A percentile compares a stretch with the other conserved stretches of the same genome.
These are phyloP conservation scores for Tagetes patula DNA, from an alignment of 129 eudicot species.

Conservation along the genomic window DNA sequence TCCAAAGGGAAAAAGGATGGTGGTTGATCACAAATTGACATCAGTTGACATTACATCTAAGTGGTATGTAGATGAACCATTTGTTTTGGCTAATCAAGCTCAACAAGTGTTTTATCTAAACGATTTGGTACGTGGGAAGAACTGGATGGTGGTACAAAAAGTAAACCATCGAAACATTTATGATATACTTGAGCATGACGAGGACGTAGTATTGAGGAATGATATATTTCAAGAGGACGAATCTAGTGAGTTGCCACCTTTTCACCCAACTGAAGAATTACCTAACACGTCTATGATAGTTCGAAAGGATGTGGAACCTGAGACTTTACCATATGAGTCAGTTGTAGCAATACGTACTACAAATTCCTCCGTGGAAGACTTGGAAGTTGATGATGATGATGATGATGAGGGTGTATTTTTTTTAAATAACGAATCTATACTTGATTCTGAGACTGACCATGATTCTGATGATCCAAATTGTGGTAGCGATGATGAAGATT, in stretches of 20 bases:
- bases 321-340: conserved; percentile 3
- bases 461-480: neutral
- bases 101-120: too few species aligned
- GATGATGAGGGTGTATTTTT: neutral
- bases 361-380: conserved; percentile 2
- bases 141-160: too few species aligned
- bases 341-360: neutral
- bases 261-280: conserved; percentile 16
- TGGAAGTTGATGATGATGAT: too few species aligned
- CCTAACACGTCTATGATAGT: neutral
- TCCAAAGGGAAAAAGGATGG: conserved; percentile 11
- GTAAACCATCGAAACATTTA: too few species aligned
- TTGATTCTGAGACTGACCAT: neutral
- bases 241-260: conserved; percentile 17
- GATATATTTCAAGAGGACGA: conserved; percentile 14
- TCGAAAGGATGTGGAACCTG: conserved; percentile 6
- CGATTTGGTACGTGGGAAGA: too few species aligned
- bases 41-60: conserved; percentile 10
- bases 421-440: neutral
- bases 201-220: neutral
- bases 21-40: conserved; percentile 7
- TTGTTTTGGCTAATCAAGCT: conserved; percentile 17
- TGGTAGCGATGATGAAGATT: neutral
- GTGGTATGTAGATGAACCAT: conserved; percentile 8
- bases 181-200: too few species aligned